Percentiles rank a stretch among this genome's conserved stretches.
These are phyloP conservation scores for Fusarium clavum DNA, from an alignment of 2,329 filamentous ascomycete genomes.

Conservation along the genomic window DNA sequence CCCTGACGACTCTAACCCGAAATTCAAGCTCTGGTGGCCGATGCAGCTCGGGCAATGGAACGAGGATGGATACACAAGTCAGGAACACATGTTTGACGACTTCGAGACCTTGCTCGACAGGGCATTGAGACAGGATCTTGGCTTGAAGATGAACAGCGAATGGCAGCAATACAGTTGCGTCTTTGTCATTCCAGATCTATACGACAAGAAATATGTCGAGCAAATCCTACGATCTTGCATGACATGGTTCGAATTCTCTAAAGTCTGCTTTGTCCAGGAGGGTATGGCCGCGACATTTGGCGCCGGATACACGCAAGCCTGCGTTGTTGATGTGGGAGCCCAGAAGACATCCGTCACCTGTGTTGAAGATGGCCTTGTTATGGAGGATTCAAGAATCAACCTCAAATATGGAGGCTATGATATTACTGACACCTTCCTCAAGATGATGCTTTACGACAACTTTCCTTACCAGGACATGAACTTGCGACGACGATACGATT, in stretches of 20 bases:
- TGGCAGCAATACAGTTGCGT: constrained; percentile 95
- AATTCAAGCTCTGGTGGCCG: constrained; percentile 94
- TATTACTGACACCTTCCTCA: constrained; percentile 93
- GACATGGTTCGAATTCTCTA: constrained; percentile 88
- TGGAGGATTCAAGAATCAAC: constrained; percentile 95
- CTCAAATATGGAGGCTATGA: constrained; percentile 94
- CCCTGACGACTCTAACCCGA: constrained; percentile 87
- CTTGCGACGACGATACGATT: constrained; percentile 88
- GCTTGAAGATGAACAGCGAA: constrained; percentile 79
- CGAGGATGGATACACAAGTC: constrained; percentile 85
- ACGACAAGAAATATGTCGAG: constrained; percentile 93
- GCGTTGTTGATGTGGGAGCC: constrained; percentile 94
- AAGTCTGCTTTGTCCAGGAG: constrained; percentile 95
- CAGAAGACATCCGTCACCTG: constrained; percentile 98
- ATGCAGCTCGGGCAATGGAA: constrained; percentile 89
- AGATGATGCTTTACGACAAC: constrained; percentile 97
- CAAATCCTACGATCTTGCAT: constrained; percentile 86
- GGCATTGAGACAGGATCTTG: constrained; percentile 86
- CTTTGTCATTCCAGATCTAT: constrained; percentile 96
- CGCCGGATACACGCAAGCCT: constrained; percentile 92
- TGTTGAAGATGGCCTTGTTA: constrained; percentile 93
- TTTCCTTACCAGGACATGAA: constrained; percentile 98
- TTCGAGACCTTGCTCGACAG: constrained; percentile 89
- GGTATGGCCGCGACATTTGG: constrained; percentile 95
- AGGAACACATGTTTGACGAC: constrained; percentile 85